Evolutionary conservation across 2,329 filamentous ascomycete genomes (phyloP), one percentile per base, ranked within the genome.

Genomic region (Penicillium polonicum): DNA sequence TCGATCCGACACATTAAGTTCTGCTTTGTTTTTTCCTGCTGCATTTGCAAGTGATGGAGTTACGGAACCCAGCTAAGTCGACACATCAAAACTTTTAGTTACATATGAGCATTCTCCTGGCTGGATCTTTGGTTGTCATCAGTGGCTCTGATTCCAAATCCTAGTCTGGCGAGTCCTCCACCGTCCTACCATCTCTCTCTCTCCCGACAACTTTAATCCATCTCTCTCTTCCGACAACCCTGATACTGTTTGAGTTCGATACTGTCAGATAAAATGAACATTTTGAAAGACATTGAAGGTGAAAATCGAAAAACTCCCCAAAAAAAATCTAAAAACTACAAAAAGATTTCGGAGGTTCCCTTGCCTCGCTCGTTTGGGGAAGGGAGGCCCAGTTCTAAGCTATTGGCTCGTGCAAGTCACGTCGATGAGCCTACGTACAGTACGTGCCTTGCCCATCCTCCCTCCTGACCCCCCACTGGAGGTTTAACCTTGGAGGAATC

Each of bases 11-110:
- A 25, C 69, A 72, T 55, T 74, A 69, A 57, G n/a, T 48, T 55
- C 48, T 55, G 36, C 33, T 44, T 42, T 35, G 21, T 49, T 59
- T 55, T 45, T 42, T 25, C 31, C n/a, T 48, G 41, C 48, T 42
- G 35, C 23, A 27, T 50, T 43, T 51, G 38, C 52, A 55, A 50
- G 52, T 52, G 58, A 64, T 54, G 59, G 60, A 61, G 41, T 52
- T 57, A 68, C 60, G 66, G 62, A 69, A 61, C 67, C 62, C 71
- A 74, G 72, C 70, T 74, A 74, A 74, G 72, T 74, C 68, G 72
- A 72, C 69, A 64, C 66, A 70, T 42, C 35, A 60, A 69, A 64
- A 68, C 58, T 65, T 70, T 64, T 68, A 67, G 65, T 64, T 65
- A 67, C 65, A 66, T 61, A 65, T 65, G 63, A 68, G 61, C 48